These are phyloP conservation scores for Trichoderma koningii DNA, from an alignment of 2,329 filamentous ascomycete species.

Conservation along the genomic window DNA sequence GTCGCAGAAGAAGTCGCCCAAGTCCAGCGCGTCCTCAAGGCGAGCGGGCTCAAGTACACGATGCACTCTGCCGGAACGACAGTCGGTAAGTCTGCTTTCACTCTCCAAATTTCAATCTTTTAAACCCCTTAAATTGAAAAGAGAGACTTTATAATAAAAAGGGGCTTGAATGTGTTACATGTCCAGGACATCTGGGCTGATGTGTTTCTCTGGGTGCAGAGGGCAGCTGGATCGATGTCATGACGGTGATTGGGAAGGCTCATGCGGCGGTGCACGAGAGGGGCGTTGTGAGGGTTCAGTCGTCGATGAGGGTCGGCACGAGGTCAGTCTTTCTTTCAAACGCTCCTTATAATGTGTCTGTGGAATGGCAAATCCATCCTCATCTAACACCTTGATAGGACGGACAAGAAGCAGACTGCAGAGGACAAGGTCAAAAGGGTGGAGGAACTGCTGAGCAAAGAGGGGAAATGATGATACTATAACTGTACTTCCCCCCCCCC, in stretches of 20 bases:
- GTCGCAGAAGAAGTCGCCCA: conserved; percentile 83
- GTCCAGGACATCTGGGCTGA: neutral
- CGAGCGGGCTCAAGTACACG: conserved; percentile 76
- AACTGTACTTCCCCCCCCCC: no score
- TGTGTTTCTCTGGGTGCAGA: conserved; percentile 54
- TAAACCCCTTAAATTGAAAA: no score
- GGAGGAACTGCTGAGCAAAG: conserved; percentile 50
- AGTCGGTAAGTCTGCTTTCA: conserved; percentile 60
- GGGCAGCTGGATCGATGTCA: conserved; percentile 87
- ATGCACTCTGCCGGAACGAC: conserved; percentile 97
- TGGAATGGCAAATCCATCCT: neutral
- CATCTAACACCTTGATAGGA: conserved; percentile 51
- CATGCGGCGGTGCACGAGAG: conserved; percentile 75
- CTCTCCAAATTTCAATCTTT: no score
- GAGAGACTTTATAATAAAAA: no score
- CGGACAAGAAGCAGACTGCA: conserved; percentile 81
- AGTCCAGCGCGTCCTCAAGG: conserved; percentile 81
- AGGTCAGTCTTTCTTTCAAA: conserved; percentile 52
- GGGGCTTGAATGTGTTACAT: no score
- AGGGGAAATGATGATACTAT: neutral
- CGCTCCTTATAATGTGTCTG: neutral
- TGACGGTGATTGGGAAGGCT: conserved; percentile 81
- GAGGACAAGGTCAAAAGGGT: conserved; percentile 75
- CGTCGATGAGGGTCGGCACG: conserved; percentile 81
- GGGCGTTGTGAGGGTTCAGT: conserved; percentile 82